These are phyloP conservation scores for Podaxis mareebaensis DNA, from an alignment of 768 basidiomycete genomes.

Conservation along the genomic window DNA sequence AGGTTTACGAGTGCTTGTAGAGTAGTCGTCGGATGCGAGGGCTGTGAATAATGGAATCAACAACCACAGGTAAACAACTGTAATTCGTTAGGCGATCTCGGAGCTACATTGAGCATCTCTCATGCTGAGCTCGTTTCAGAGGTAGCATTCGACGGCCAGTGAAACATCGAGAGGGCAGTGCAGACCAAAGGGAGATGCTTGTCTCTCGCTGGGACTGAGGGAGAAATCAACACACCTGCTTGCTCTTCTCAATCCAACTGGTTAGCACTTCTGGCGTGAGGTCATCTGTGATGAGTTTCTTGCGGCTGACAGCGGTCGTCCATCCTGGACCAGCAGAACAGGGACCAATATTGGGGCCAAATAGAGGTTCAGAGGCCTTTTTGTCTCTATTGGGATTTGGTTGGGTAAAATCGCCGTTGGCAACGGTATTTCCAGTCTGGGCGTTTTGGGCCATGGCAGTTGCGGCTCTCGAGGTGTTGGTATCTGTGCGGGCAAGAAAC, in stretches of 20 bases:
- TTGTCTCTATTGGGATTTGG: constrained; percentile 40
- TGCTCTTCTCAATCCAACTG: constrained; percentile 84
- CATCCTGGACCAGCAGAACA: constrained; percentile 69
- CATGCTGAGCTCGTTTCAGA: not conserved
- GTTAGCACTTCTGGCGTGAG: constrained; percentile 82
- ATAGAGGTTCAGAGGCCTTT: constrained; percentile 78
- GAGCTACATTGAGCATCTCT: not conserved
- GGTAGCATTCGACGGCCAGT: not conserved
- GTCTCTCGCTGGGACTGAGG: not conserved
- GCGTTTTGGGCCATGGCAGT: constrained; percentile 47
- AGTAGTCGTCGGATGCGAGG: constrained; percentile 85
- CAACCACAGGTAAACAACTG: not conserved
- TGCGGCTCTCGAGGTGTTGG: constrained; percentile 46
- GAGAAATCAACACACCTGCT: constrained; percentile 58
- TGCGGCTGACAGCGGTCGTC: constrained; percentile 44
- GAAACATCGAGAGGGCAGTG: not conserved
- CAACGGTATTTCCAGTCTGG: constrained; percentile 20
- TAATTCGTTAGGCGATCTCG: not conserved
- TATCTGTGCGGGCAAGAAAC: constrained; percentile 52
- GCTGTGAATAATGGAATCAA: constrained; percentile 38
- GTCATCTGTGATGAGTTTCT: constrained; percentile 49
- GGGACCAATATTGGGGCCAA: constrained; percentile 89
- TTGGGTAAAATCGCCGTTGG: not conserved
- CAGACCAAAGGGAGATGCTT: not conserved
- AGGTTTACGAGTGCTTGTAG: constrained; percentile 94